Conservation (phyloP, 2,329 filamentous ascomycete genomes). For the Eutypella sp. region DNA sequence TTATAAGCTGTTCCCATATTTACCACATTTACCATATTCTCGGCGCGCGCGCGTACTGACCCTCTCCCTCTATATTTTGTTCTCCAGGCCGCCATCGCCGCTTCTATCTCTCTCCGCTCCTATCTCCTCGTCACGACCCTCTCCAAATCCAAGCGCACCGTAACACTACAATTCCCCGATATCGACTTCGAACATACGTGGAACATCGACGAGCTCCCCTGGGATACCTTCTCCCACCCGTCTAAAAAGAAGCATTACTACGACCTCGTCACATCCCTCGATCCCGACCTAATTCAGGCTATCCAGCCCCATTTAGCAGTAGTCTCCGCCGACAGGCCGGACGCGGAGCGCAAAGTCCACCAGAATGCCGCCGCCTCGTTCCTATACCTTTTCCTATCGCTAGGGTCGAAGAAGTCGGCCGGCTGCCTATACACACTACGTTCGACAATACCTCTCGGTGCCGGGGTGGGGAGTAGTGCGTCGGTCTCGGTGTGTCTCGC, state of each 20-base stretch:
- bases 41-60: conserved; percentile 1
- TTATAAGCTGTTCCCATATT: not conserved
- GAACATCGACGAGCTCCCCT: conserved; percentile 89
- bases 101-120: conserved; percentile 88
- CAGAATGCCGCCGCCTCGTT: conserved; percentile 77
- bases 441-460: conserved; percentile 88
- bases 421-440: conserved; percentile 86
- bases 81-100: conserved; percentile 80
- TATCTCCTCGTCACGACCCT: conserved; percentile 94
- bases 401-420: conserved; percentile 73
- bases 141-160: conserved; percentile 84
- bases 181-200: conserved; percentile 86
- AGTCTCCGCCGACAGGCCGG: conserved; percentile 62
- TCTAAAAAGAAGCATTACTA: conserved; percentile 95
- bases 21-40: too few relatives aligned
- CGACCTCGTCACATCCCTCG: conserved; percentile 77
- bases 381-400: conserved; percentile 85
- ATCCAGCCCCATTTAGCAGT: conserved; percentile 72
- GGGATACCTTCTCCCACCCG: conserved; percentile 73
- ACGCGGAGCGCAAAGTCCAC: conserved; percentile 77
- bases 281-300: conserved; percentile 73
- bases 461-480: conserved; percentile 89
- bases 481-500: conserved; percentile 88
- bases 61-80: conserved; percentile 1
- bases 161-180: conserved; percentile 86